Evolutionary conservation across 805 yeast species (phyloP), one percentile per base, ranked within the genome.

Genomic region (Sungouiozyma intestinalis): DNA sequence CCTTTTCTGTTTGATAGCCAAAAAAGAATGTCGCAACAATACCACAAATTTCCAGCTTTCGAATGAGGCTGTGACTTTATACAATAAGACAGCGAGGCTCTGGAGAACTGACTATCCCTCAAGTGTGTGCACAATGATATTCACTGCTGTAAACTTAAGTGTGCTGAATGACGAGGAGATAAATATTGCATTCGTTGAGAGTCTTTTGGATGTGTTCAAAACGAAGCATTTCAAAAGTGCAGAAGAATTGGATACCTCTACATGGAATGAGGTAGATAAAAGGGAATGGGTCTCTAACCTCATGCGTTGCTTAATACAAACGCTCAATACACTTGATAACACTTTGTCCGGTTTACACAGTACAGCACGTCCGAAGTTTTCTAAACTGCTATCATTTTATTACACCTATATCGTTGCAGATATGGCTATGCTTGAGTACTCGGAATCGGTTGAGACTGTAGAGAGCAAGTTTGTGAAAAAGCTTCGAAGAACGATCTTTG

Each of bases 81-180:
- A 81, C 3, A 57, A 54, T 1, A 56, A 66, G 14, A 72, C 75
- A 41, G 63, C 75, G 5, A 67, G 64, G 34, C 65, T 73, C 41
- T 83, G 92, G 92, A 63, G 82, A 44, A 57, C 81, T 3, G 72
- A 55, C 34, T 49, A 70, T 45, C 57, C 56, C 5, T 63, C 76
- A 0, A 66, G 84, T 0, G 61, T 73, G 39, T 72, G 77, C 0
- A 66, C 72, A 0, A 49, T 74, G 6, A 45, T 78, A 4, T 74
- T 70, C 42, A 70, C 77, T 3, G 79, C 81, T 1, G 68, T 71
- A 2, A 68, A 68, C 45, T 54, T 51, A 9, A 54, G 64, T 8
- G 50, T 67, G 11, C 49, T 68, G 34, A 54, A 52, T 32, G 56
- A 54, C 11, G 58, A 57, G 24, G 57, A 57, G 11, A 42, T 68